These are phyloP conservation scores for Cenchrus fungigraminus DNA, from an alignment of 176 grass and related monocot species.

Conservation along the genomic window DNA sequence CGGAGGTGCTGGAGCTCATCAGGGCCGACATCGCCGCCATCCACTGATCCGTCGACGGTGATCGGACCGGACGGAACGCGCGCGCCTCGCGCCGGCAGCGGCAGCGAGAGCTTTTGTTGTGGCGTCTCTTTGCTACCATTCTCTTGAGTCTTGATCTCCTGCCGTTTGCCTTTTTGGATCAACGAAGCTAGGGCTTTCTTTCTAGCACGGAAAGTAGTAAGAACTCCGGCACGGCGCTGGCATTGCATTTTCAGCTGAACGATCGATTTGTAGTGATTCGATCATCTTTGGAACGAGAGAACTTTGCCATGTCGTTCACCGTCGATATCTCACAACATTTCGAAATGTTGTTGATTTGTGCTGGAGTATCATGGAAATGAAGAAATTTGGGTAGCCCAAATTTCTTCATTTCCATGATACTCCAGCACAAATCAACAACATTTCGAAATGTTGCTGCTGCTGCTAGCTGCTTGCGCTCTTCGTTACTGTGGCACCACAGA, in stretches of 20 bases:
- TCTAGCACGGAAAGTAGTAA: too few relatives aligned
- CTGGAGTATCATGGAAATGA: neutral
- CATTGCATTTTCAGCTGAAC: too few relatives aligned
- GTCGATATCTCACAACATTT: neutral
- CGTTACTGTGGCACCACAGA: neutral
- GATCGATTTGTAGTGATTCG: too few relatives aligned
- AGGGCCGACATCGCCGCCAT: conserved; percentile 45
- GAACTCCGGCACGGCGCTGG: too few relatives aligned
- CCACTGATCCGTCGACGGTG: neutral
- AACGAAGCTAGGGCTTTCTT: too few relatives aligned
- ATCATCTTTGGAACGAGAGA: too few relatives aligned
- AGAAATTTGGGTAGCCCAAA: conserved; percentile 12
- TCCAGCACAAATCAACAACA: neutral
- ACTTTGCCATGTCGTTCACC: too few relatives aligned
- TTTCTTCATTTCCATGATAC: neutral
- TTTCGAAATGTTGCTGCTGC: neutral
- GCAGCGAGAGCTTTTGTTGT: too few relatives aligned
- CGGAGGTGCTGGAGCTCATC: conserved; percentile 39
- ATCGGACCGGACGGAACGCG: neutral
- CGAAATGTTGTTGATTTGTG: neutral
- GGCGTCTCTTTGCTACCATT: too few relatives aligned
- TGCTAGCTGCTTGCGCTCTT: neutral
- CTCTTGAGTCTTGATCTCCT: too few relatives aligned
- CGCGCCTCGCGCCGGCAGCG: too few relatives aligned
- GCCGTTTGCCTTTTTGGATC: too few relatives aligned